These are phyloP conservation scores for Blastocystis sp. DNA, from an alignment of 352 stramenopile genomes.

Conservation along the genomic window DNA sequence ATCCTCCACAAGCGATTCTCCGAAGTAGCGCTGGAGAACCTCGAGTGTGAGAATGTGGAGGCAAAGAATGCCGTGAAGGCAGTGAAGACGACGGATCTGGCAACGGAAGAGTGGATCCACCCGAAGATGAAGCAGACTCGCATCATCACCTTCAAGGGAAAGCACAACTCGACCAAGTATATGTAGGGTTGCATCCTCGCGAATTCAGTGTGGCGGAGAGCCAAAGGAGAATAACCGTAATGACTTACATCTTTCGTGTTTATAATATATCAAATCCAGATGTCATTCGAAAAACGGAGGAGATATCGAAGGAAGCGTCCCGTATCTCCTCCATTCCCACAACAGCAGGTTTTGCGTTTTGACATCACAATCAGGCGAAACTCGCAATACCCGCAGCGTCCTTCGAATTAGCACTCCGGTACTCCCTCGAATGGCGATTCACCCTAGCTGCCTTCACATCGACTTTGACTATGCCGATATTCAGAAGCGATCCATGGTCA, in stretches of 20 bases:
- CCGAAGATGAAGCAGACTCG: slow-evolving; percentile 49
- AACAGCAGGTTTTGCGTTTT: background rate
- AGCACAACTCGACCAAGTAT: slow-evolving; percentile 57
- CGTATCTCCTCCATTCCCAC: slow-evolving; percentile 19
- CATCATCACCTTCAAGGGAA: slow-evolving; percentile 66
- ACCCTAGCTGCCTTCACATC: background rate
- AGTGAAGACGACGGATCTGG: slow-evolving; percentile 12
- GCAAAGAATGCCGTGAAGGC: slow-evolving; percentile 27
- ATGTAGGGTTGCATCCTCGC: slow-evolving; percentile 2
- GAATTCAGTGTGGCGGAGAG: background rate
- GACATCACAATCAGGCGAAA: background rate
- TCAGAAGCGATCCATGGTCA: slow-evolving; percentile 58
- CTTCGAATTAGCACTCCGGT: slow-evolving; percentile 57
- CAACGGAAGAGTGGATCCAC: slow-evolving; percentile 36
- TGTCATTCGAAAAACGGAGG: slow-evolving; percentile 45
- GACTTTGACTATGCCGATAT: slow-evolving; percentile 57
- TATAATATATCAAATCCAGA: slow-evolving; percentile 44
- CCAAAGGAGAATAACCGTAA: background rate
- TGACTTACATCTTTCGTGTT: slow-evolving; percentile 57
- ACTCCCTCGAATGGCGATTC: background rate
- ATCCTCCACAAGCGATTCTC: slow-evolving; percentile 32
- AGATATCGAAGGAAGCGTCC: slow-evolving; percentile 18
- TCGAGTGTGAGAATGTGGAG: slow-evolving; percentile 1
- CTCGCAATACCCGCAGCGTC: slow-evolving; percentile 33
- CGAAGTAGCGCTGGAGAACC: slow-evolving; percentile 36